phyloP scores from a whole-genome alignment of 2,329 filamentous ascomycete species.

The Talaromyces verruculosus region DNA sequence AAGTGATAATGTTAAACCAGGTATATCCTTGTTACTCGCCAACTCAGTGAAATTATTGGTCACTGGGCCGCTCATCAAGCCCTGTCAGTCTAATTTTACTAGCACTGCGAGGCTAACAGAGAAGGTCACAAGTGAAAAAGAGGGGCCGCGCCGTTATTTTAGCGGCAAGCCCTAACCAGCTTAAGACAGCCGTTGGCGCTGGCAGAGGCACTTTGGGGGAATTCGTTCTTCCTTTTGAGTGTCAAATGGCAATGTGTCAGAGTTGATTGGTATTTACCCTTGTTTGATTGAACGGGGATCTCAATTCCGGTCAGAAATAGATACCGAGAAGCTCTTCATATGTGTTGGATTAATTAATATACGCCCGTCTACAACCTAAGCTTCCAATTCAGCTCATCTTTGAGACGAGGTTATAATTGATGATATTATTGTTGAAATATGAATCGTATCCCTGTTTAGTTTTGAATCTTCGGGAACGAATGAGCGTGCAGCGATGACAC shows the following conservation, averaged over 20 bases:
- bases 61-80: neutral
- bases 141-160: slow-evolving; percentile 15
- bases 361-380: neutral
- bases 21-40: slow-evolving; percentile 4
- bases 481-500: neutral
- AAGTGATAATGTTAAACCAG: slow-evolving; percentile 2
- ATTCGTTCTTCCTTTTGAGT: slow-evolving; percentile 1
- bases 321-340: neutral
- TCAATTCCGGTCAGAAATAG: neutral
- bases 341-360: neutral
- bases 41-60: neutral
- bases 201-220: neutral
- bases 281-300: neutral
- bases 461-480: neutral
- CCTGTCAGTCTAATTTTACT: neutral
- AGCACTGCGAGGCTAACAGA: neutral
- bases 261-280: neutral
- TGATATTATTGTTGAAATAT: neutral
- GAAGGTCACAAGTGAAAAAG: slow-evolving; percentile 3
- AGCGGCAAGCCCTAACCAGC: slow-evolving; percentile 11
- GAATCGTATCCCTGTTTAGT: neutral
- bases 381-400: neutral
- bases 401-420: neutral
- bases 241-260: neutral
- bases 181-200: slow-evolving; percentile 11